Evolutionary conservation across 345 rosid species (phyloP), one percentile per base, ranked within the genome.

Genomic region (Euphorbia lathyris): DNA sequence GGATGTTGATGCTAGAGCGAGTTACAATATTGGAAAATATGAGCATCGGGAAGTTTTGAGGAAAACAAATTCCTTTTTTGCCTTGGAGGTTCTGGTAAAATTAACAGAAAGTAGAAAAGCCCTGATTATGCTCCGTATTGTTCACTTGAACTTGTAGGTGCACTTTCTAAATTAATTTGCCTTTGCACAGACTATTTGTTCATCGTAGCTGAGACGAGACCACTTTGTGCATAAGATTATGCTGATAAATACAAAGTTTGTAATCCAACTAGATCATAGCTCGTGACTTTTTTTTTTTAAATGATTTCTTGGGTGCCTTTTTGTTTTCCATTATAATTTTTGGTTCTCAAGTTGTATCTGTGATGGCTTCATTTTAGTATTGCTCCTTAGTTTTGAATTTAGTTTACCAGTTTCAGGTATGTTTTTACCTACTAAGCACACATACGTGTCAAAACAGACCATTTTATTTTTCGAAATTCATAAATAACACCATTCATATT

Each of bases 91-190:
- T 29, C 51, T 87, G 67, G 80, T 65, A 43, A 79, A 80, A 64
- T 74, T 87, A 32, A 73, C 83, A 2, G 78, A 84, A 74, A 77
- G 80, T 74, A 75, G 80, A 73, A 83, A 81, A 66, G 85, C 86
- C 51, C 50, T 72, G 26, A 68, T 74, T 74, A 76, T 85, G 42
- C 85, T 87, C 65, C 86, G 86, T 68, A 79, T 84, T 65, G 67
- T 87, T 72, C 78, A 74, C 78, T 63, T 85, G 63, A 85, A 87
- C 78, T 64, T 85, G 92, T 87, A 85, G 34, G 82, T 20, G 26
- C 48, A 43, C 23, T 22, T 59, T 71, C 66, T 70, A 55, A 42
- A 16, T 55, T 64, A 17, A 40, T 60, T 25, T 64, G 30, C 22
- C 38, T 67, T 30, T 51, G 63, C 38, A 59, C 30, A 14, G 19